A percentile compares a stretch with the other conserved stretches of the same genome.
phyloP scores from a whole-genome alignment of 176 grass and related monocot genomes.

The Saccharum officinarum region DNA sequence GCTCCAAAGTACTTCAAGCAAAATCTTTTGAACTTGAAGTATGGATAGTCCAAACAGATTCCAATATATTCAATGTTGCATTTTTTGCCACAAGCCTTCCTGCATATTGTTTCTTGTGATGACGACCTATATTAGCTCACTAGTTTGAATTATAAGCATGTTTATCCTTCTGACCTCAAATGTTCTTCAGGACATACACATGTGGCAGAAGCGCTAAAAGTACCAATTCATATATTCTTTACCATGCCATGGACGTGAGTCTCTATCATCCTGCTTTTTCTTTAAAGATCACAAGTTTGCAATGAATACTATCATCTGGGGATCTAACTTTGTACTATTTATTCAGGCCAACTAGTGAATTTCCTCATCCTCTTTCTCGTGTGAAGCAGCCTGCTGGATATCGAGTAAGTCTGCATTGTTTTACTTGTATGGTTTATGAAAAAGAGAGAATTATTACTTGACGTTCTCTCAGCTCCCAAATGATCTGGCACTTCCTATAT shows the following conservation, averaged over 20 bases:
- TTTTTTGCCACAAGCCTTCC: background rate
- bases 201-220: conserved; percentile 83
- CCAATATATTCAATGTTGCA: background rate
- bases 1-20: background rate
- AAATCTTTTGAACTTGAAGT: background rate
- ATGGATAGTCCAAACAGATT: background rate
- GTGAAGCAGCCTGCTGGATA: conserved; percentile 85
- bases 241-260: conserved; percentile 99
- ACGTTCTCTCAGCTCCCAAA: background rate
- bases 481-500: background rate
- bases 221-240: conserved; percentile 99
- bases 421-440: background rate
- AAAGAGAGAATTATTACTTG: background rate
- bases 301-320: conserved; percentile 24
- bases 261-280: conserved; percentile 20
- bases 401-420: conserved; percentile 58
- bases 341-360: conserved; percentile 95
- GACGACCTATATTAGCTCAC: background rate
- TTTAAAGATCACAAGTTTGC: conserved; percentile 29
- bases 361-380: conserved; percentile 97
- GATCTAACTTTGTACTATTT: conserved; percentile 39
- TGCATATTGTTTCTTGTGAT: conserved; percentile 3
- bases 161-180: conserved; percentile 44
- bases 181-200: conserved; percentile 86
- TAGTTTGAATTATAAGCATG: conserved; percentile 8